Evolutionary conservation across 495 filamentous ascomycete species (phyloP), one percentile per base, ranked within the genome.

Genomic region (Xeromyces bisporus): DNA sequence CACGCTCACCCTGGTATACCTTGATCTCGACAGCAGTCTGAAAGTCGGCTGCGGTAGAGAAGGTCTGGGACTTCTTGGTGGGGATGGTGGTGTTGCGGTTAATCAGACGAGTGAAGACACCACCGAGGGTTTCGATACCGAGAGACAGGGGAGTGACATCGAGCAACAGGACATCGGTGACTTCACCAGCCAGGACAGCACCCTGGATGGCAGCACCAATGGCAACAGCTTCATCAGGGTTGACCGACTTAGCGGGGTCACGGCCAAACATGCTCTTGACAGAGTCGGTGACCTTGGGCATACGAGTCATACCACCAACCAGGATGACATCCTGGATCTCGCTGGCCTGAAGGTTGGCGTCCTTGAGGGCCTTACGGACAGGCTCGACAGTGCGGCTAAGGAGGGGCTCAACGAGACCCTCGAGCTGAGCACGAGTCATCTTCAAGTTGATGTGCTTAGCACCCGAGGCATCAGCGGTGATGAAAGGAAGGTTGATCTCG

Each of bases 11-110:
- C 73, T 97, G 89, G 80, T 75, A 96, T 34, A 97, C 91, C 77
- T 97, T 97, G 72, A 97, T 97, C 70, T 97, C 89, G 56, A 97
- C 89, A 44, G 89, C 89, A 37, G 81, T 93, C 72, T 97, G 89
- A 80, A 92, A 94, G 53, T 97, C 89, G 46, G 89, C 89, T 32
- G 89, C 89, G 28, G 89, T 97, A 32, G 89, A 94, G 73, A 97
- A 97, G 41, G 84, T 71, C 66, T 96, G 89, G 20, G 86, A 93
- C 66, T 97, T 97, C 77, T 96, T 97, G 61, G 89, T 96, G 32
- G 89, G 89, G 58, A 97, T 97, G 43, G 89, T 97, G 49, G 89
- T 97, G 73, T 97, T 97, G 43, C 89, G 86, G 75, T 93, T 96
- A 71, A 97, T 97, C 56, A 97, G 58, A 50, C 89, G 89, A 34